A percentile compares a stretch with the other conserved stretches of the same genome.
phyloP scores from a whole-genome alignment of 306 rosid genomes.

The Begonia masoniana region DNA sequence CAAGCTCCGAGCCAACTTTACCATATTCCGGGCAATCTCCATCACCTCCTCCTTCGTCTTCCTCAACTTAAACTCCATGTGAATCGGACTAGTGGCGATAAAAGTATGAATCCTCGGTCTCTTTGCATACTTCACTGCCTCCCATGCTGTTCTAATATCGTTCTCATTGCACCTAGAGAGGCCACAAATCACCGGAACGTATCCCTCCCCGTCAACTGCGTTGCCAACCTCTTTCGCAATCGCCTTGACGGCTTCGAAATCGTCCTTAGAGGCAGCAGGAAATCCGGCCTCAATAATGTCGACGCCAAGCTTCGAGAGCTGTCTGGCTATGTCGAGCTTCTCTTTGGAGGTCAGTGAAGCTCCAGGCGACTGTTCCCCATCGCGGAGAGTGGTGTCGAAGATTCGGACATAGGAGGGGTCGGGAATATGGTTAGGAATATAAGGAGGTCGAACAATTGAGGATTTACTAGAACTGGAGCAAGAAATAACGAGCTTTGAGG shows the following conservation, averaged over 20 bases:
- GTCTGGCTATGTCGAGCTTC: constrained; percentile 79
- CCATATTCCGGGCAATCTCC: constrained; percentile 66
- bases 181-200: constrained; percentile 87
- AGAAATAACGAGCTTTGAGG: background rate
- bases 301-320: constrained; percentile 78
- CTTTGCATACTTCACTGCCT: constrained; percentile 75
- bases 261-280: constrained; percentile 78
- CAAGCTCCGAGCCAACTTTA: constrained; percentile 64
- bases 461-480: background rate
- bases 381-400: constrained; percentile 95
- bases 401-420: constrained; percentile 76
- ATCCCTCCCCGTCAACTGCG: constrained; percentile 51
- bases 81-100: constrained; percentile 86
- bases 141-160: constrained; percentile 81
- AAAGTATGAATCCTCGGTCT: constrained; percentile 78
- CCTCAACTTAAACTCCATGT: constrained; percentile 69
- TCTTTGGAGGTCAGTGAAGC: constrained; percentile 87
- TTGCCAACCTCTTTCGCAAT: constrained; percentile 75
- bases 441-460: constrained; percentile 43
- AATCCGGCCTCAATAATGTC: constrained; percentile 92
- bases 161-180: constrained; percentile 73
- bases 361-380: constrained; percentile 99
- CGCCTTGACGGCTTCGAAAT: constrained; percentile 63
- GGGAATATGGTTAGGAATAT: constrained; percentile 64
- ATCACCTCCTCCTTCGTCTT: constrained; percentile 61